These are phyloP conservation scores for sorghum (Sorghum bicolor) DNA, from an alignment of 176 grass and related monocot species.

Conservation along the genomic window DNA sequence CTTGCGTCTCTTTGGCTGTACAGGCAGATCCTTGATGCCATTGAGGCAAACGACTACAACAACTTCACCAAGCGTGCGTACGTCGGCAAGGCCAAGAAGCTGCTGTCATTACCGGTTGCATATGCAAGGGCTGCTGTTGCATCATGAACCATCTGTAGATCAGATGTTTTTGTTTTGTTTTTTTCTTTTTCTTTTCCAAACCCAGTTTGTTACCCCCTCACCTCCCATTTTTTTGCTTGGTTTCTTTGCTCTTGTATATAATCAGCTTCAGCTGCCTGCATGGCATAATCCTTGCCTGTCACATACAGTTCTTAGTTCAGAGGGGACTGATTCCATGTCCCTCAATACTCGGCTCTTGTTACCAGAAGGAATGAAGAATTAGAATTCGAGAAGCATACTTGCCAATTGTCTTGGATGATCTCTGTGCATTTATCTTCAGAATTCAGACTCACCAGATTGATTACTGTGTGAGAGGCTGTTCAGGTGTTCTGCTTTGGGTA, in stretches of 20 bases:
- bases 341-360: conserved; percentile 14
- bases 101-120: conserved; percentile 58
- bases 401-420: not conserved
- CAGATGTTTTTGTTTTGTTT: no score
- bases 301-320: not conserved
- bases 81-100: conserved; percentile 83
- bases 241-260: conserved; percentile 41
- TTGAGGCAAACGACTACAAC: conserved; percentile 92
- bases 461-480: not conserved
- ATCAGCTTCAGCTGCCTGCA: conserved; percentile 22
- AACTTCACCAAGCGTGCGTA: conserved; percentile 91
- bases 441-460: not conserved
- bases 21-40: conserved; percentile 86
- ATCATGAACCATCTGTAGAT: conserved; percentile 21
- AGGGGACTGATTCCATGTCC: not conserved
- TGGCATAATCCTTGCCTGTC: not conserved
- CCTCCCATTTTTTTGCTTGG: not conserved
- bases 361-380: not conserved
- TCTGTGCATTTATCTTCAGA: not conserved
- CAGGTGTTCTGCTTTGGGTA: no score
- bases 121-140: conserved; percentile 63
- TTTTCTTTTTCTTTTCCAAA: not conserved
- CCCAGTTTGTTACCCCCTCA: no score
- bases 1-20: conserved; percentile 78
- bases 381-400: not conserved